These are phyloP conservation scores for Venturia asperata DNA, from an alignment of 2,329 filamentous ascomycete genomes.

Conservation along the genomic window DNA sequence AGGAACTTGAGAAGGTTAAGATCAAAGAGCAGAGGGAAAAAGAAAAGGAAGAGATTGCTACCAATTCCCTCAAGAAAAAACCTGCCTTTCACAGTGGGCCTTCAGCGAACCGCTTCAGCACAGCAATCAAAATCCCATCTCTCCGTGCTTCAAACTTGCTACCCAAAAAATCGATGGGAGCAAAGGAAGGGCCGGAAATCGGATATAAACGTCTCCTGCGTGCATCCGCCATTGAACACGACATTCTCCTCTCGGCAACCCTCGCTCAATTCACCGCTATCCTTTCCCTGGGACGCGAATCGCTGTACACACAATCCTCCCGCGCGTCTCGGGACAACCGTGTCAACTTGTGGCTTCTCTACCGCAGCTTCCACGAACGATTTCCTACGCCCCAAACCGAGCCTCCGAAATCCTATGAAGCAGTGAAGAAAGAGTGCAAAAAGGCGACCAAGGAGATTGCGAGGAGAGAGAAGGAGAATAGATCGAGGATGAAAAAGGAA, in stretches of 20 bases:
- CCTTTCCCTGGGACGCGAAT: background rate
- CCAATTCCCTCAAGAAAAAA: background rate
- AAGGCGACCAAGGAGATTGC: background rate
- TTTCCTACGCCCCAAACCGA: background rate
- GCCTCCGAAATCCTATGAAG: background rate
- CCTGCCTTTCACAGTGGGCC: background rate
- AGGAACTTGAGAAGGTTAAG: background rate
- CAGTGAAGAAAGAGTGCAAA: slow-evolving; percentile 1
- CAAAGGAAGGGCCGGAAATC: background rate
- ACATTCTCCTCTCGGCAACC: background rate
- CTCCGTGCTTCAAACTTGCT: background rate
- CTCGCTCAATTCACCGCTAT: background rate
- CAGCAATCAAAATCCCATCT: background rate
- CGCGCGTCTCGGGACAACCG: background rate
- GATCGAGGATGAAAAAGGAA: background rate
- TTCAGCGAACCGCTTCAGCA: background rate
- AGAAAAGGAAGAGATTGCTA: background rate
- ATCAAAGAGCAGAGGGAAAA: background rate
- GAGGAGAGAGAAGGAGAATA: background rate
- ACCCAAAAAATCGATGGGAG: background rate
- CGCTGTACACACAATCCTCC: background rate
- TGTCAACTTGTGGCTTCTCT: background rate
- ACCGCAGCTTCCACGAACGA: background rate
- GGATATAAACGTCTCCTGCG: background rate
- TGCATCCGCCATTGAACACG: background rate